Conservation (phyloP, 2,329 filamentous ascomycete species). For the Microdochium trichocladiopsis region DNA sequence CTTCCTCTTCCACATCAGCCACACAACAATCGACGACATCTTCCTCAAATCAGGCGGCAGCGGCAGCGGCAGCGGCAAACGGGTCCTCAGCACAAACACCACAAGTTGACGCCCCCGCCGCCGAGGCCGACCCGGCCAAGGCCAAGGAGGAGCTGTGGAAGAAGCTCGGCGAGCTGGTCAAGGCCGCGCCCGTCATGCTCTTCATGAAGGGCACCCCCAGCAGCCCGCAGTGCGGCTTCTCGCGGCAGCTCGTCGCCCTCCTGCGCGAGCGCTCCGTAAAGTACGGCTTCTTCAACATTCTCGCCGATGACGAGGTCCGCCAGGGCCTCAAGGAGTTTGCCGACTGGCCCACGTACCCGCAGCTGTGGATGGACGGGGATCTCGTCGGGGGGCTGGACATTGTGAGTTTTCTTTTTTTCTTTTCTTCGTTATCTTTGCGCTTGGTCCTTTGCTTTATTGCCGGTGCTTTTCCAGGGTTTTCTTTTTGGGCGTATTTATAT, state of each 20-base stretch:
- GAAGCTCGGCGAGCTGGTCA: constrained; percentile 76
- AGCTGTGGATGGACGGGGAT: constrained; percentile 87
- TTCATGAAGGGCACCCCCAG: constrained; percentile 98
- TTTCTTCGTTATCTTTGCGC: not conserved
- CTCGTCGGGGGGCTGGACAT: constrained; percentile 93
- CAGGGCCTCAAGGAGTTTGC: constrained; percentile 95
- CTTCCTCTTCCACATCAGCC: constrained; percentile 27
- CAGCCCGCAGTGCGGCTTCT: constrained; percentile 86
- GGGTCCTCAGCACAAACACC: constrained; percentile 24
- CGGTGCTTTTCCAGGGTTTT: too few relatives aligned
- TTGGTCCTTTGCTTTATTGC: not conserved
- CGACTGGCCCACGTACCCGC: constrained; percentile 98
- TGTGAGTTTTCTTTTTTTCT: constrained; percentile 47
- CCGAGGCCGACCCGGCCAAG: constrained; percentile 39
- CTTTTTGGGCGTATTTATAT: not conserved
- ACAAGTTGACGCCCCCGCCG: constrained; percentile 18
- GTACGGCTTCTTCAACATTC: constrained; percentile 98
- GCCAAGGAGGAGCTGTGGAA: constrained; percentile 80
- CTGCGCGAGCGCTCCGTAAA: constrained; percentile 85
- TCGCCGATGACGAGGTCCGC: constrained; percentile 93
- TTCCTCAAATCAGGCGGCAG: too few relatives aligned
- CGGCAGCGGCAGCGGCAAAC: constrained; percentile 21
- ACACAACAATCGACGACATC: constrained; percentile 20
- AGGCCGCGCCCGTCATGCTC: constrained; percentile 94
- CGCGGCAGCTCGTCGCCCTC: constrained; percentile 78